phyloP scores from a whole-genome alignment of 2,329 filamentous ascomycete species.

The Pseudogymnoascus destructans region DNA sequence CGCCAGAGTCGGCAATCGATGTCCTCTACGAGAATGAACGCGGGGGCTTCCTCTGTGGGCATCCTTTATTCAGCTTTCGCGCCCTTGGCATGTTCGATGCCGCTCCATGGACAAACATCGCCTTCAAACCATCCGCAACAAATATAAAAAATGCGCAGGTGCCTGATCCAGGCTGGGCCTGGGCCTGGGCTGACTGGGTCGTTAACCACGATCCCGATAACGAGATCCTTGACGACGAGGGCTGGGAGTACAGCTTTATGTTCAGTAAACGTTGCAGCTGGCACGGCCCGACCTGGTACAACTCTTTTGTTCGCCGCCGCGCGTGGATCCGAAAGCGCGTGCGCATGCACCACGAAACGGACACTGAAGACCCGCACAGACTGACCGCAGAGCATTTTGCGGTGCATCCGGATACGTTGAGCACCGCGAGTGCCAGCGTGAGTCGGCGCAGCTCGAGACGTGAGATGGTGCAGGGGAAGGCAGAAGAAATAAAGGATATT shows the following conservation, averaged over 20 bases:
- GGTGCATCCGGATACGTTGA: constrained; percentile 44
- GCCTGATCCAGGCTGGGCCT: constrained; percentile 90
- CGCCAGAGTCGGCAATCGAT: constrained; percentile 51
- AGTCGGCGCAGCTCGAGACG: neutral
- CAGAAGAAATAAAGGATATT: constrained; percentile 45
- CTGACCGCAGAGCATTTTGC: constrained; percentile 70
- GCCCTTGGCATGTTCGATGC: constrained; percentile 81
- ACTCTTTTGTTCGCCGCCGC: constrained; percentile 82
- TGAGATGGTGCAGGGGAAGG: constrained; percentile 30
- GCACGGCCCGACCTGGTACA: constrained; percentile 88
- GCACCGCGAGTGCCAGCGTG: constrained; percentile 23
- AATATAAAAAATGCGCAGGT: constrained; percentile 76
- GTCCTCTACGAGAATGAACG: constrained; percentile 93
- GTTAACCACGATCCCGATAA: constrained; percentile 45
- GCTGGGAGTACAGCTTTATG: constrained; percentile 92
- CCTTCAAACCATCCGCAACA: constrained; percentile 46
- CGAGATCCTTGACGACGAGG: constrained; percentile 70
- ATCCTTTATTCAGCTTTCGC: constrained; percentile 75
- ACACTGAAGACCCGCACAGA: constrained; percentile 42
- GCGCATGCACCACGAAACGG: constrained; percentile 35
- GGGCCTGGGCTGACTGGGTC: constrained; percentile 59
- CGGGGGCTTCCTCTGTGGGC: constrained; percentile 77
- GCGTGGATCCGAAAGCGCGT: constrained; percentile 76
- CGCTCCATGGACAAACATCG: constrained; percentile 68
- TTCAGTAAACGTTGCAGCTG: constrained; percentile 65